These are phyloP conservation scores for Violaceomyces palustris DNA, from an alignment of 1,284 basidiomycete species.

Conservation along the genomic window DNA sequence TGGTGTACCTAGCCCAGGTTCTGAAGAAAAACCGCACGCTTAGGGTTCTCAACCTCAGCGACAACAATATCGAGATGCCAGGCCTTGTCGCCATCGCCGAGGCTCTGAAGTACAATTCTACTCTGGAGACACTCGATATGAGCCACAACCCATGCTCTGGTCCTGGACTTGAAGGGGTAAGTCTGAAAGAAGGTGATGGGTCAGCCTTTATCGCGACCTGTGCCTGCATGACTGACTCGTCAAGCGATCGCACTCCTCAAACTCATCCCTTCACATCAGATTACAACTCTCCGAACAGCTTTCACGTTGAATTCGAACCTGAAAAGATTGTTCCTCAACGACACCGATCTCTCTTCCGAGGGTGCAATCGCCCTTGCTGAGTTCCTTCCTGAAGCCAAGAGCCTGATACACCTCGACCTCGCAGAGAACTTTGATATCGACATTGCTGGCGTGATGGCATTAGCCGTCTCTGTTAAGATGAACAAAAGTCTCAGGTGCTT, in stretches of 20 bases:
- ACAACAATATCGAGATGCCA: slow-evolving; percentile 82
- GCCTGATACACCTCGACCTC: slow-evolving; percentile 71
- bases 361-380: slow-evolving; percentile 93
- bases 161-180: slow-evolving; percentile 75
- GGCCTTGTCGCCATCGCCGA: slow-evolving; percentile 80
- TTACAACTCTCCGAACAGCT: slow-evolving; percentile 62
- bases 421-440: slow-evolving; percentile 61
- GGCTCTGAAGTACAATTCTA: slow-evolving; percentile 90
- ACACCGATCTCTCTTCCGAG: slow-evolving; percentile 72
- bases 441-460: slow-evolving; percentile 84
- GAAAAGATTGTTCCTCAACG: slow-evolving; percentile 84
- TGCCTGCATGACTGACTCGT: background rate
- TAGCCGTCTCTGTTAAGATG: slow-evolving; percentile 73
- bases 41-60: slow-evolving; percentile 85
- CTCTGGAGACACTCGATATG: slow-evolving; percentile 86
- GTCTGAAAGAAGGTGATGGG: background rate
- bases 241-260: background rate
- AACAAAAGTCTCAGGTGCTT: slow-evolving; percentile 84
- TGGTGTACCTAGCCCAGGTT: slow-evolving; percentile 86
- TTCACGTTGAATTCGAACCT: slow-evolving; percentile 88
- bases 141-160: slow-evolving; percentile 90
- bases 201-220: background rate
- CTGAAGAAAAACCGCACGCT: slow-evolving; percentile 91
- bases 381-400: slow-evolving; percentile 83
- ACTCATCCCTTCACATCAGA: slow-evolving; percentile 5